Conservation (phyloP, 768 basidiomycete species). For the Boletus insuetus region DNA sequence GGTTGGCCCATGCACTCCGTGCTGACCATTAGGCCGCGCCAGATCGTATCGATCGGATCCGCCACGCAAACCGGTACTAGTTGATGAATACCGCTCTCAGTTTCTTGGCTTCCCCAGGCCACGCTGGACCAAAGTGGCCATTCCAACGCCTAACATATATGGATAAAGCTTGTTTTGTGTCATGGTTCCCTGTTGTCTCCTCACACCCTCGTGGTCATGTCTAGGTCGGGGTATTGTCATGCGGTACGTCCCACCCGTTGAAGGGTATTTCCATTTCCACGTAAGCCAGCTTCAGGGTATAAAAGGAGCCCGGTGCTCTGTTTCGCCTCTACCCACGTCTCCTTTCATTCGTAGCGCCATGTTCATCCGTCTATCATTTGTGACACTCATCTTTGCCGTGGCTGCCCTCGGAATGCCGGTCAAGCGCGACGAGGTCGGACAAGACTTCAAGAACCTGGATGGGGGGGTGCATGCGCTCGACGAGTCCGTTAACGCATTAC, state of each 20-base stretch:
- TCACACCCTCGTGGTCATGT: not conserved
- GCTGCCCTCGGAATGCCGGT: constrained; percentile 9
- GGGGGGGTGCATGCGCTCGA: not conserved
- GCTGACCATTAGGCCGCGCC: not conserved
- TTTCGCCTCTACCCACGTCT: not conserved
- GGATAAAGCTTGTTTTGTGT: not conserved
- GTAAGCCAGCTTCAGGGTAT: not conserved
- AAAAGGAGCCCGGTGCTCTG: not conserved
- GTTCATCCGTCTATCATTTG: constrained; percentile 10
- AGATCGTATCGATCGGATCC: not conserved
- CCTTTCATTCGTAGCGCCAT: not conserved
- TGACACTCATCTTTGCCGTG: constrained; percentile 9
- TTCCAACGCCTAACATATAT: not conserved
- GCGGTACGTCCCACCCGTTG: not conserved
- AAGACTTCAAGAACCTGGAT: not conserved
- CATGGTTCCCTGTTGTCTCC: not conserved
- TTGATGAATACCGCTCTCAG: too few species aligned
- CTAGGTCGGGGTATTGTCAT: not conserved
- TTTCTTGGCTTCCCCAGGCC: not conserved
- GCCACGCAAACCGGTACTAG: too few species aligned
- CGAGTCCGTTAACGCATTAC: not conserved
- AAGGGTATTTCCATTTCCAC: not conserved
- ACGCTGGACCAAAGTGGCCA: not conserved
- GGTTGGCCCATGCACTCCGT: not conserved
- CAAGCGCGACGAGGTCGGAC: constrained; percentile 6